Percentiles rank a stretch among this genome's conserved stretches.
Evolutionary conservation across 1,139 yeast genomes (phyloP).

Genomic region (Zygoascus sp.): DNA sequence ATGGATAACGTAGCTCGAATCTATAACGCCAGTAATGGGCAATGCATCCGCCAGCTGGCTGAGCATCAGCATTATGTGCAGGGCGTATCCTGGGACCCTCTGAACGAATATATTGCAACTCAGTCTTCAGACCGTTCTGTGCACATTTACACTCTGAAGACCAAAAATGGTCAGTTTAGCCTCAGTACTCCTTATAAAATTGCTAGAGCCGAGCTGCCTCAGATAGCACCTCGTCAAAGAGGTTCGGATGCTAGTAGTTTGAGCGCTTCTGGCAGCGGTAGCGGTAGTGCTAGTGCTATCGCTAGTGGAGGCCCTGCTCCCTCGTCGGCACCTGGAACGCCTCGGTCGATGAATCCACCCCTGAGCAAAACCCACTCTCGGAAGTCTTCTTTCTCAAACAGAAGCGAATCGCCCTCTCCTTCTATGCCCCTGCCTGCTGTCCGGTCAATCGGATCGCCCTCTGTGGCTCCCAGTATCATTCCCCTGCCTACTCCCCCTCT

Average conservation of each 20-base stretch:
- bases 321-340: slow-evolving; percentile 13
- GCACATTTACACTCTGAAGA: slow-evolving; percentile 50
- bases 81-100: slow-evolving; percentile 95
- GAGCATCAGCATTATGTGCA: slow-evolving; percentile 89
- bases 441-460: slow-evolving; percentile 18
- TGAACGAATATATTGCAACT: slow-evolving; percentile 67
- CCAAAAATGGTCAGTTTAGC: slow-evolving; percentile 35
- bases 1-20: slow-evolving; percentile 83
- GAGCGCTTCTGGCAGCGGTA: slow-evolving; percentile 7
- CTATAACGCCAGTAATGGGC: slow-evolving; percentile 55
- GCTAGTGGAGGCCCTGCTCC: slow-evolving; percentile 1
- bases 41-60: slow-evolving; percentile 55
- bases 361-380: slow-evolving; percentile 27
- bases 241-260: slow-evolving; percentile 11
- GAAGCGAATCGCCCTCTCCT: slow-evolving; percentile 26
- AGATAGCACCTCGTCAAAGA: slow-evolving; percentile 5
- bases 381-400: slow-evolving; percentile 27
- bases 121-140: slow-evolving; percentile 89
- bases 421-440: slow-evolving; percentile 42
- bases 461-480: slow-evolving; percentile 14
- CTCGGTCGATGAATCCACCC: slow-evolving; percentile 27
- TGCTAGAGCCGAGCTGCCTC: slow-evolving; percentile 43
- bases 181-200: slow-evolving; percentile 39
- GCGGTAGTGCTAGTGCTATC: slow-evolving; percentile 8
- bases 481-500: slow-evolving; percentile 13